Evolutionary conservation across 2,329 filamentous ascomycete genomes (phyloP).

Genomic region (Exophiala xenobiotica): DNA sequence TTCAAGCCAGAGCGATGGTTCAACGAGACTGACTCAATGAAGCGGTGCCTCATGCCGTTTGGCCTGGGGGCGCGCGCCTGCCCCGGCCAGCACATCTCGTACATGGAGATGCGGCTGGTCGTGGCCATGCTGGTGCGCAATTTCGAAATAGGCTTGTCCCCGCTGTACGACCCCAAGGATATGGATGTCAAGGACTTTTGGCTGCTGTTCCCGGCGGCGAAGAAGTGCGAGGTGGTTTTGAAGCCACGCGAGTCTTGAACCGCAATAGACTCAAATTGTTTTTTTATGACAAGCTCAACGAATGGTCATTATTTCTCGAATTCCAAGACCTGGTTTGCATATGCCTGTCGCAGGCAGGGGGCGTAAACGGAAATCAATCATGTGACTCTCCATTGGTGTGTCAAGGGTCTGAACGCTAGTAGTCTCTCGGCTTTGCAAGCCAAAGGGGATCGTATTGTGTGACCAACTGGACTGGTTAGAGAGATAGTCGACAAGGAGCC

Average conservation of each 20-base stretch:
- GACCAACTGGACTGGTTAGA: no score
- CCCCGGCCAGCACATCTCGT: background rate
- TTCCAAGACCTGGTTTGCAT: no score
- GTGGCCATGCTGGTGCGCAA: background rate
- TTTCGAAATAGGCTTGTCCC: background rate
- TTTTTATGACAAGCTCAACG: no score
- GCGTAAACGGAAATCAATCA: no score
- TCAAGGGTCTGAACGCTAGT: no score
- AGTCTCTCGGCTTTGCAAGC: no score
- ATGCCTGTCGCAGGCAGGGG: no score
- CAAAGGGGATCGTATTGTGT: no score
- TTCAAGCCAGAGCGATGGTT: background rate
- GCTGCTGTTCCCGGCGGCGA: background rate
- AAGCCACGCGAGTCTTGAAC: background rate
- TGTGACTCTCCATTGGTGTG: no score
- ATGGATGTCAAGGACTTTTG: background rate
- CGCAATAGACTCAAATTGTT: no score
- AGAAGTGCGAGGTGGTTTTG: background rate
- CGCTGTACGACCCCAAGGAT: background rate
- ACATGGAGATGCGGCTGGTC: background rate
- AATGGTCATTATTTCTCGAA: no score
- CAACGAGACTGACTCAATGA: background rate
- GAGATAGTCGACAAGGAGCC: no score
- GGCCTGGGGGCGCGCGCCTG: background rate
- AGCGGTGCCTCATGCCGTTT: background rate